A percentile compares a stretch with the other conserved stretches of the same genome.
phyloP scores from a whole-genome alignment of 2,329 filamentous ascomycete species.

The Fusarium anguioides region DNA sequence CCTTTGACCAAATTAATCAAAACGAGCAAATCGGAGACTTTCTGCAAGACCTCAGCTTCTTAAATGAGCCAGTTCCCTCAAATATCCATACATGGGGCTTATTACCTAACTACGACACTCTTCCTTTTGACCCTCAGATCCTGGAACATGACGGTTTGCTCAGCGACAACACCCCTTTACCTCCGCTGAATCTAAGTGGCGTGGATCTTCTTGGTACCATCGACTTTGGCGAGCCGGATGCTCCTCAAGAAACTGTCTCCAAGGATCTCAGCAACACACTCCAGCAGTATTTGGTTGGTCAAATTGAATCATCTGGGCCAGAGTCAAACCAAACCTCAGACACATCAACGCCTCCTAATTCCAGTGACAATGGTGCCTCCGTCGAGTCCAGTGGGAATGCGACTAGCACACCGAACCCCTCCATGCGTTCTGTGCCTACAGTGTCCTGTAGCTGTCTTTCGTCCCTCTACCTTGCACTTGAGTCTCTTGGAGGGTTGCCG shows the following conservation, averaged over 20 bases:
- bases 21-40: slow-evolving; percentile 21
- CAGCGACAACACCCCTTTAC: slow-evolving; percentile 10
- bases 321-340: slow-evolving; percentile 26
- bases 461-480: slow-evolving; percentile 62
- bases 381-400: slow-evolving; percentile 29
- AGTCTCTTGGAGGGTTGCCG: slow-evolving; percentile 61
- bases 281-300: slow-evolving; percentile 42
- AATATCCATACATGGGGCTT: slow-evolving; percentile 54
- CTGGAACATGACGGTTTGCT: slow-evolving; percentile 20
- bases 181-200: slow-evolving; percentile 38
- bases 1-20: slow-evolving; percentile 14
- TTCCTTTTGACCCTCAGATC: slow-evolving; percentile 33
- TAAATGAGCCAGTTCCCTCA: slow-evolving; percentile 44
- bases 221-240: slow-evolving; percentile 49
- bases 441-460: slow-evolving; percentile 61
- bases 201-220: slow-evolving; percentile 48
- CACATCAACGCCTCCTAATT: slow-evolving; percentile 34
- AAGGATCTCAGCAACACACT: slow-evolving; percentile 47
- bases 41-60: slow-evolving; percentile 52
- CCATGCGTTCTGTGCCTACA: slow-evolving; percentile 44
- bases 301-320: slow-evolving; percentile 30
- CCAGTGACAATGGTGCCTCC: slow-evolving; percentile 41
- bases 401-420: slow-evolving; percentile 3
- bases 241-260: slow-evolving; percentile 42
- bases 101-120: slow-evolving; percentile 44